phyloP scores from a whole-genome alignment of 169 alveolate genomes.

The Plasmodium relictum region DNA sequence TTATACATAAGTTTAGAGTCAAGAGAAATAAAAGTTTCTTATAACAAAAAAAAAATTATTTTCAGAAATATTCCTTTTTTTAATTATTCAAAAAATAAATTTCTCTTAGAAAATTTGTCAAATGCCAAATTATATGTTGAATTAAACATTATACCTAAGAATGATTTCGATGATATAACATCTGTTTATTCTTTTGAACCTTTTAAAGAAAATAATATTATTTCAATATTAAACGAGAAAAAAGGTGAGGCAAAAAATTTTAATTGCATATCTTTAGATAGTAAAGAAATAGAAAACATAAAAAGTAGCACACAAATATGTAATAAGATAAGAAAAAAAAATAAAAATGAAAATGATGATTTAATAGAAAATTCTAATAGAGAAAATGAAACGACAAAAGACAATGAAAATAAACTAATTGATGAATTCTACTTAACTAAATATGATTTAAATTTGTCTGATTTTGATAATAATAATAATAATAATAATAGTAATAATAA shows the following conservation, averaged over 20 bases:
- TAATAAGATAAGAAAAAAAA: not conserved
- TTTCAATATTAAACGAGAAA: slow-evolving; percentile 17
- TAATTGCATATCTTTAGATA: not conserved
- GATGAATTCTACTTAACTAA: slow-evolving; percentile 65
- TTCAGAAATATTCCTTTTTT: slow-evolving; percentile 69
- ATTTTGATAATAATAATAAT: slow-evolving; percentile 10
- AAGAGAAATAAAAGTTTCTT: slow-evolving; percentile 67
- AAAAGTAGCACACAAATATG: not conserved
- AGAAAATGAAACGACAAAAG: not conserved
- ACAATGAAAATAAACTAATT: slow-evolving; percentile 16
- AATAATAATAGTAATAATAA: not conserved
- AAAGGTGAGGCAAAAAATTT: not conserved
- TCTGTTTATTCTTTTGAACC: slow-evolving; percentile 62
- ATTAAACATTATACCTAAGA: slow-evolving; percentile 36
- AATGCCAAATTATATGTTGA: slow-evolving; percentile 43
- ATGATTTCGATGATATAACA: slow-evolving; percentile 48
- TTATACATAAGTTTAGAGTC: slow-evolving; percentile 65
- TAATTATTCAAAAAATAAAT: slow-evolving; percentile 57
- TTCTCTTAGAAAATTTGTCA: slow-evolving; percentile 46
- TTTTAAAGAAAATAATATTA: slow-evolving; percentile 37
- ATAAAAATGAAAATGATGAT: not conserved
- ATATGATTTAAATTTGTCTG: slow-evolving; percentile 43
- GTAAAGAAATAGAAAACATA: not conserved
- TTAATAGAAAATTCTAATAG: not conserved
- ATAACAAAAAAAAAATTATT: slow-evolving; percentile 54